Percentiles rank a stretch among this genome's conserved stretches.
phyloP scores from a whole-genome alignment of 495 filamentous ascomycete genomes.

The Choiromyces venosus region DNA sequence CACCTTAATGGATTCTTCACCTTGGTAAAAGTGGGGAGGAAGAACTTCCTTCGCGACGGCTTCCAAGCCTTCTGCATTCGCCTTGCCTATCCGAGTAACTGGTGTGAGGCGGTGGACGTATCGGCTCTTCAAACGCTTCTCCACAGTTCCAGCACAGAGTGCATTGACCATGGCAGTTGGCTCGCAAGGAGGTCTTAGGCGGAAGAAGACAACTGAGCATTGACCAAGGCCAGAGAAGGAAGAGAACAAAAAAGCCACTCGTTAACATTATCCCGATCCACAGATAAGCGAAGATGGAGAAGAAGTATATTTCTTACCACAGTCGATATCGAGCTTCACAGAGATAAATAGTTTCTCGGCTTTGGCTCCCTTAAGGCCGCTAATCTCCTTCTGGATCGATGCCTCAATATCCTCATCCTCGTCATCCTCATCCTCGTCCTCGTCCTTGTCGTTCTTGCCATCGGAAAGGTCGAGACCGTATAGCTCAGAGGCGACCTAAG shows the following conservation, averaged over 20 bases:
- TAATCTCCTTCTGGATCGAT: conserved; percentile 72
- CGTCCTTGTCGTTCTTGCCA: conserved; percentile 45
- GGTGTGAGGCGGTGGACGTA: conserved; percentile 84
- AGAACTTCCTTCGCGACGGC: conserved; percentile 68
- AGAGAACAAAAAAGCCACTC: too few relatives aligned
- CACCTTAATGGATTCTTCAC: conserved; percentile 49
- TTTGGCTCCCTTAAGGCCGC: conserved; percentile 54
- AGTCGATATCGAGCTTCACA: conserved; percentile 69
- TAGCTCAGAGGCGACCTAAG: conserved; percentile 47
- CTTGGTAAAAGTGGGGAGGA: conserved; percentile 63
- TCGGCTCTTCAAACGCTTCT: conserved; percentile 52
- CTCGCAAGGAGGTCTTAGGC: conserved; percentile 62
- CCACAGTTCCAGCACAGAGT: conserved; percentile 70
- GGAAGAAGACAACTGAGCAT: conserved; percentile 58
- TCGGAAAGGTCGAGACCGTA: conserved; percentile 50
- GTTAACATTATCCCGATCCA: not conserved
- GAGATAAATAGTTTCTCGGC: conserved; percentile 53
- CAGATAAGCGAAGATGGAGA: conserved; percentile 20
- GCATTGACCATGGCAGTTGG: conserved; percentile 71
- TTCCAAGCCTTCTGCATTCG: conserved; percentile 67
- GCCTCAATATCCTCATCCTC: conserved; percentile 68
- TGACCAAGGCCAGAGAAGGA: conserved; percentile 4
- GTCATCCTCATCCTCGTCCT: conserved; percentile 42
- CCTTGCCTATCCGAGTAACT: conserved; percentile 67
- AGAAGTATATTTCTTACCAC: conserved; percentile 51